These are phyloP conservation scores for Lactarius hatsudake DNA, from an alignment of 768 basidiomycete genomes.

Conservation along the genomic window DNA sequence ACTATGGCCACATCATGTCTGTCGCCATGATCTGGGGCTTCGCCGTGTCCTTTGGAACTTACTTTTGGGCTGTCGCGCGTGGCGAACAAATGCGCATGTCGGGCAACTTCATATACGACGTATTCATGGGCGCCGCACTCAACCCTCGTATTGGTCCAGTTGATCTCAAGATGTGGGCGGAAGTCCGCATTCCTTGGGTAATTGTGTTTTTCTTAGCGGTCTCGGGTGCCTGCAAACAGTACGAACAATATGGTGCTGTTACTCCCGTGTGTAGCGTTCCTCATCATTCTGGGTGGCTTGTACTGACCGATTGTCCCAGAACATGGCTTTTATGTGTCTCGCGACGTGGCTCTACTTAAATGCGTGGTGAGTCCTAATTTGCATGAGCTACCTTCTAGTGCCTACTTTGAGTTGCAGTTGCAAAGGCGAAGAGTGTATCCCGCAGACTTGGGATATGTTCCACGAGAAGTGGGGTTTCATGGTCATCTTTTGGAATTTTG, in stretches of 20 bases:
- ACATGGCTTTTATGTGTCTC: constrained; percentile 94
- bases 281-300: neutral
- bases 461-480: constrained; percentile 99
- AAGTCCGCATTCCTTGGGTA: constrained; percentile 96
- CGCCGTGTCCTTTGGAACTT: constrained; percentile 73
- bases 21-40: constrained; percentile 94
- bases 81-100: constrained; percentile 89
- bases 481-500: constrained; percentile 97
- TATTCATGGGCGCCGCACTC: constrained; percentile 93
- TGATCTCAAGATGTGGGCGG: constrained; percentile 99
- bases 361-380: constrained; percentile 60
- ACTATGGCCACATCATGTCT: constrained; percentile 94
- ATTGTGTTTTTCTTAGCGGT: constrained; percentile 91
- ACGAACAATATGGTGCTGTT: constrained; percentile 87
- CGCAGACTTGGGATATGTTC: constrained; percentile 99
- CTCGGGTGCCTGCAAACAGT: constrained; percentile 93
- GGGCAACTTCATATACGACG: constrained; percentile 91
- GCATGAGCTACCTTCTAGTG: neutral
- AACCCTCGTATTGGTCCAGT: constrained; percentile 91
- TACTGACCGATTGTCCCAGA: constrained; percentile 44
- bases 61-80: constrained; percentile 71
- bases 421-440: constrained; percentile 93
- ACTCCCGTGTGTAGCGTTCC: constrained; percentile 64
- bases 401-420: constrained; percentile 44
- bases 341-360: constrained; percentile 97